Evolutionary conservation across 1,284 basidiomycete species (phyloP).

Genomic region (Tremellales sp.): DNA sequence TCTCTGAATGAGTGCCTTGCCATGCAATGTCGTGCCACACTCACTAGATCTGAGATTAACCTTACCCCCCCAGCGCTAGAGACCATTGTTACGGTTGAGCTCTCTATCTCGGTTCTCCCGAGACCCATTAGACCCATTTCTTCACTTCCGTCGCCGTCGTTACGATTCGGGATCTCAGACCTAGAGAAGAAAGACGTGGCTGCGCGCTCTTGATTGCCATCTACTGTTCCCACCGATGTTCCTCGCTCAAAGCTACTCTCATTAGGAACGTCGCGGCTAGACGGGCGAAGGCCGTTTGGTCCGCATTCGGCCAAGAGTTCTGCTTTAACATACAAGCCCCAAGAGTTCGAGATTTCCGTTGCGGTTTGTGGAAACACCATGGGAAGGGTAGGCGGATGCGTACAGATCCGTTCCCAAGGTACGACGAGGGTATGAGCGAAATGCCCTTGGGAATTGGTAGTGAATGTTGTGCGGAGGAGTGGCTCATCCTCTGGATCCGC

Average conservation of each 20-base stretch:
- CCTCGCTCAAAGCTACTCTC: slow-evolving; percentile 1
- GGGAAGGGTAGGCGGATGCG: slow-evolving; percentile 58
- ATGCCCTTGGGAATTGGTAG: slow-evolving; percentile 64
- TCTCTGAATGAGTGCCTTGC: slow-evolving; percentile 6
- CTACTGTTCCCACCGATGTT: slow-evolving; percentile 2
- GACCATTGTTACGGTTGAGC: slow-evolving; percentile 21
- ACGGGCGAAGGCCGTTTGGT: background rate
- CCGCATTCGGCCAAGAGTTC: slow-evolving; percentile 14
- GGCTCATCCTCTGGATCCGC: slow-evolving; percentile 1
- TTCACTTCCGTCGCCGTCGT: slow-evolving; percentile 17
- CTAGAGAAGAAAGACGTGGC: slow-evolving; percentile 8
- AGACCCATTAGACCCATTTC: slow-evolving; percentile 22
- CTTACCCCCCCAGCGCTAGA: slow-evolving; percentile 52
- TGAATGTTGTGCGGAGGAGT: slow-evolving; percentile 51
- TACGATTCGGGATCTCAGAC: slow-evolving; percentile 12
- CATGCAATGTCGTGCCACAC: background rate
- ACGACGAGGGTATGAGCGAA: slow-evolving; percentile 63
- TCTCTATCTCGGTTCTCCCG: slow-evolving; percentile 17
- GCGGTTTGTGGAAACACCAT: slow-evolving; percentile 57
- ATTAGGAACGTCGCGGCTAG: slow-evolving; percentile 2
- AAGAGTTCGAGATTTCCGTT: slow-evolving; percentile 46
- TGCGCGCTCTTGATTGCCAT: slow-evolving; percentile 2
- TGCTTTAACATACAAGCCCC: slow-evolving; percentile 21
- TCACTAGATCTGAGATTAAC: slow-evolving; percentile 76
- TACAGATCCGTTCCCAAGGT: slow-evolving; percentile 63